Evolutionary conservation across 257 asterid genomes (phyloP).

Genomic region (Rauvolfia tetraphylla): DNA sequence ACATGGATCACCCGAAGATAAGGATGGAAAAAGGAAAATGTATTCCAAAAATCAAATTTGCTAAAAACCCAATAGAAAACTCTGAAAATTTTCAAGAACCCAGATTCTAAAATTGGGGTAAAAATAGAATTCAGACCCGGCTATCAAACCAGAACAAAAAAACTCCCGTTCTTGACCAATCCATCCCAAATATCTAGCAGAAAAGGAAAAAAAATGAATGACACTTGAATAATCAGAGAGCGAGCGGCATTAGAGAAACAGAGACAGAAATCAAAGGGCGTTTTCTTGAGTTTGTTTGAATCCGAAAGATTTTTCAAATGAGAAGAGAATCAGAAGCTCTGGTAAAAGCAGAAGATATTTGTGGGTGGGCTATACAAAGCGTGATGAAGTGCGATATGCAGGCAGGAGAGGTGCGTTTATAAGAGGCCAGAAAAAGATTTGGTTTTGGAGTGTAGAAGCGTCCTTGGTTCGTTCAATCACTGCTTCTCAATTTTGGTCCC

Average conservation of each 20-base stretch:
- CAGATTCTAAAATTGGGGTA: slow-evolving; percentile 24
- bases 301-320: slow-evolving; percentile 11
- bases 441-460: slow-evolving; percentile 27
- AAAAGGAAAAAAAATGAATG: background rate
- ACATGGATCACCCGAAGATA: slow-evolving; percentile 19
- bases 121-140: background rate
- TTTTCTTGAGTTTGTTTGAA: slow-evolving; percentile 1
- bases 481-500: slow-evolving; percentile 45
- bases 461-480: slow-evolving; percentile 34
- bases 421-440: slow-evolving; percentile 38
- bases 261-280: slow-evolving; percentile 6
- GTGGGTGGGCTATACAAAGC: background rate
- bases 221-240: slow-evolving; percentile 31
- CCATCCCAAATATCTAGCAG: slow-evolving; percentile 23
- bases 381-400: slow-evolving; percentile 5
- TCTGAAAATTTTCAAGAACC: slow-evolving; percentile 17
- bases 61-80: background rate
- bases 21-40: background rate
- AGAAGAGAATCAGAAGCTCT: slow-evolving; percentile 2
- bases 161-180: background rate
- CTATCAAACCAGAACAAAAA: background rate
- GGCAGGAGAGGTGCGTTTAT: slow-evolving; percentile 29
- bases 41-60: background rate
- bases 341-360: slow-evolving; percentile 12
- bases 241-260: slow-evolving; percentile 51